These are phyloP conservation scores for Globisporangium viniferum DNA, from an alignment of 352 stramenopile species.

Conservation along the genomic window DNA sequence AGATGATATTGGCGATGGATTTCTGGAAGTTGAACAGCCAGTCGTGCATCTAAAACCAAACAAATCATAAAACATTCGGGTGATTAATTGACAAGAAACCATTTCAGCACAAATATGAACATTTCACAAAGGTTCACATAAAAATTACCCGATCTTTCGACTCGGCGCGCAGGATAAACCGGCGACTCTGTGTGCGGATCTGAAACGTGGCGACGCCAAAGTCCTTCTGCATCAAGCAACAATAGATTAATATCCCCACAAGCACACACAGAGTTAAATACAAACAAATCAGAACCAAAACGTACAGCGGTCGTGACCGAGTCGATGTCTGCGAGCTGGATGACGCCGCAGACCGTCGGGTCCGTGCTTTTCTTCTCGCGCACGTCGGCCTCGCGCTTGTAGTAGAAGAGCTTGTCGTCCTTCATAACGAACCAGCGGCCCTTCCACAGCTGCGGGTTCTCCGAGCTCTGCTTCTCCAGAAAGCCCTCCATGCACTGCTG, in stretches of 20 bases:
- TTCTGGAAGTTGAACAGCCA: constrained; percentile 90
- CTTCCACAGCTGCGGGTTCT: constrained; percentile 71
- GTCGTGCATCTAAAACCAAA: constrained; percentile 67
- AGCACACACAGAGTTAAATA: background rate
- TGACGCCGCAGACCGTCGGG: constrained; percentile 61
- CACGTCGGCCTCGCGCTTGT: constrained; percentile 58
- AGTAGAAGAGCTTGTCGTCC: constrained; percentile 82
- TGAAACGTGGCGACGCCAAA: constrained; percentile 80
- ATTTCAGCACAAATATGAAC: background rate
- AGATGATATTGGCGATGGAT: constrained; percentile 86
- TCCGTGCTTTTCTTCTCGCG: constrained; percentile 56
- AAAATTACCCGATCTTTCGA: constrained; percentile 71
- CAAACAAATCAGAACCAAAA: constrained; percentile 8
- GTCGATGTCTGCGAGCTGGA: constrained; percentile 79
- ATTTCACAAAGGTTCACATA: background rate
- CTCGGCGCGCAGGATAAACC: constrained; percentile 75
- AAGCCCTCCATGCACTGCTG: constrained; percentile 74
- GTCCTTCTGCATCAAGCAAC: constrained; percentile 54
- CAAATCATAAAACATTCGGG: background rate
- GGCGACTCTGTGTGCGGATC: constrained; percentile 73
- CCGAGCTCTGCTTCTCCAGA: constrained; percentile 80
- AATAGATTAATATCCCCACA: background rate
- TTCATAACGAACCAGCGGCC: constrained; percentile 86
- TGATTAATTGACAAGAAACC: background rate
- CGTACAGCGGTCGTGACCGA: constrained; percentile 82